phyloP scores from a whole-genome alignment of 2,329 filamentous ascomycete genomes.

The Geosmithia morbida region DNA sequence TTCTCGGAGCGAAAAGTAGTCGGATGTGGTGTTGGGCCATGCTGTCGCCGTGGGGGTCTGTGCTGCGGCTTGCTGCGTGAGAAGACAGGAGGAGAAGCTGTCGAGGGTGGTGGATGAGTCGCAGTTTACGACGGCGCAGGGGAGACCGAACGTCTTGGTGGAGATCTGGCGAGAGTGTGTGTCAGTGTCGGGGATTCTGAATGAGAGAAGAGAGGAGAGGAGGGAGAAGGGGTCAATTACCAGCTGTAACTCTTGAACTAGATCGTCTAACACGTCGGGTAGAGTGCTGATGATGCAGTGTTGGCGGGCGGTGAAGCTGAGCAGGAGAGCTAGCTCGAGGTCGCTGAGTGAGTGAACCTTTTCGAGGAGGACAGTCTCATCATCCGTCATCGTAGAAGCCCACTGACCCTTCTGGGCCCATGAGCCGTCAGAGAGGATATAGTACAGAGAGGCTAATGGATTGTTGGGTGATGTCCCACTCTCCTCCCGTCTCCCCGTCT shows the following conservation, averaged over 20 bases:
- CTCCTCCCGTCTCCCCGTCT: no score
- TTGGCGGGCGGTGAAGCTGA: constrained; percentile 68
- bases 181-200: background rate
- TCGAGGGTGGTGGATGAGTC: constrained; percentile 61
- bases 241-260: constrained; percentile 61
- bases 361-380: constrained; percentile 34
- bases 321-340: constrained; percentile 71
- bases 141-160: constrained; percentile 57
- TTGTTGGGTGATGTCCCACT: background rate
- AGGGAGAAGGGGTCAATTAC: constrained; percentile 21
- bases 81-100: constrained; percentile 61
- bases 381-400: constrained; percentile 40
- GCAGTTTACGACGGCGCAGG: constrained; percentile 58
- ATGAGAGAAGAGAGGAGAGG: background rate
- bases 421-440: background rate
- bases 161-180: constrained; percentile 36
- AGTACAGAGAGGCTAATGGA: constrained; percentile 1
- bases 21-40: constrained; percentile 10
- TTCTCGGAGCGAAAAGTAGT: constrained; percentile 14
- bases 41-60: constrained; percentile 6
- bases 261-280: constrained; percentile 42
- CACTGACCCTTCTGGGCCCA: constrained; percentile 1
- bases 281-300: constrained; percentile 80
- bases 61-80: constrained; percentile 20
- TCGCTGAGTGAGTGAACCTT: constrained; percentile 71